A percentile compares a stretch with the other conserved stretches of the same genome.
These are phyloP conservation scores for Adiantum capillusveneris DNA, from an alignment of 75 land plant genomes.

Conservation along the genomic window DNA sequence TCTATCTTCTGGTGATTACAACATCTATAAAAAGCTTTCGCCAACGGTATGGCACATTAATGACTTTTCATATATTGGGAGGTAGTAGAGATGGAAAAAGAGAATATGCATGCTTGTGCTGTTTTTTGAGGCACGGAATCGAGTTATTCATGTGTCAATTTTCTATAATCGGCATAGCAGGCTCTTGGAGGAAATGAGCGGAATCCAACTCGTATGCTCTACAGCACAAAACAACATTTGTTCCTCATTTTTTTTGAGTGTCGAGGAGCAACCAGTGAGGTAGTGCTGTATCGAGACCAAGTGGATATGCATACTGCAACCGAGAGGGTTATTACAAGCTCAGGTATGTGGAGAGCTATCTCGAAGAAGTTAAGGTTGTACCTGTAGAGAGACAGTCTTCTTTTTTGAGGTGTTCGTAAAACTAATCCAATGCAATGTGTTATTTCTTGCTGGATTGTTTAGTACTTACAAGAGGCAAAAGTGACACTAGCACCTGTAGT, in stretches of 20 bases:
- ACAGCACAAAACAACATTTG: conserved; percentile 80
- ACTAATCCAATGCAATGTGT: no score
- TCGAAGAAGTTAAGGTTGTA: no score
- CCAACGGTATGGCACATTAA: conserved; percentile 57
- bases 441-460: no score
- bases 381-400: no score
- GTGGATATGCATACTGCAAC: conserved; percentile 47
- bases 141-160: no score
- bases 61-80: no score
- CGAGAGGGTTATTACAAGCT: conserved; percentile 60
- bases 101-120: no score
- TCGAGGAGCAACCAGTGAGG: conserved; percentile 58
- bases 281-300: conserved; percentile 83
- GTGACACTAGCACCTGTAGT: no score
- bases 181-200: conserved; percentile 78
- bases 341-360: conserved; percentile 66
- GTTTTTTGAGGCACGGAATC: no score
- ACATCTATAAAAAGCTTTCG: conserved; percentile 88
- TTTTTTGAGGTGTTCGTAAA: no score
- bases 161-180: conserved; percentile 52
- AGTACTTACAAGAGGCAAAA: no score
- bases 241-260: conserved; percentile 88
- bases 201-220: conserved; percentile 54
- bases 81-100: no score
- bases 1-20: conserved; percentile 74